These are phyloP conservation scores for Dimargaris cristalligena DNA, from an alignment of 192 early-diverging fungal species.

Conservation along the genomic window DNA sequence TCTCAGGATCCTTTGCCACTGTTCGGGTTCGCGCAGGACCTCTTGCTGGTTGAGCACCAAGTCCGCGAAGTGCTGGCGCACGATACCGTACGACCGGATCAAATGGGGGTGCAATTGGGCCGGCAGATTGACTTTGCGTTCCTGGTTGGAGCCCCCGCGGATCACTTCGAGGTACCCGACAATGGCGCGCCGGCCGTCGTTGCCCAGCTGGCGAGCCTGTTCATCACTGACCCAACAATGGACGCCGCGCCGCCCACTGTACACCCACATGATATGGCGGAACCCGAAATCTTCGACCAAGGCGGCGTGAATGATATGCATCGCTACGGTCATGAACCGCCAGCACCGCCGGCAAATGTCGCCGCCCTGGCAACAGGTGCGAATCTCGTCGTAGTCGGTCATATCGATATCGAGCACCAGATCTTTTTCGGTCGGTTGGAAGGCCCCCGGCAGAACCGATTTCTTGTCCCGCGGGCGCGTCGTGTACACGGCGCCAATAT, in stretches of 20 bases:
- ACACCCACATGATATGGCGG: constrained; percentile 84
- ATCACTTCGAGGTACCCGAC: constrained; percentile 68
- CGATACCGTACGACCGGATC: constrained; percentile 36
- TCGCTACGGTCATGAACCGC: constrained; percentile 83
- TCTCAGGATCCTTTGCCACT: constrained; percentile 60
- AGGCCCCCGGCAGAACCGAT: constrained; percentile 45
- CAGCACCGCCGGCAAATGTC: constrained; percentile 82
- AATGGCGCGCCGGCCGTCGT: constrained; percentile 64
- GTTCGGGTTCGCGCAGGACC: constrained; percentile 37
- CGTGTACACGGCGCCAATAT: constrained; percentile 93
- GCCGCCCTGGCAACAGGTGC: constrained; percentile 85
- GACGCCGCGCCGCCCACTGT: constrained; percentile 88
- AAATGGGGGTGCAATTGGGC: constrained; percentile 45
- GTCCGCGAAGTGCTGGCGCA: constrained; percentile 56
- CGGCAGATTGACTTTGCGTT: constrained; percentile 53
- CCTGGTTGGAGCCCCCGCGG: constrained; percentile 55
- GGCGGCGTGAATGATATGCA: constrained; percentile 67
- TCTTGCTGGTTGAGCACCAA: constrained; percentile 56
- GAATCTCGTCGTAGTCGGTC: constrained; percentile 96
- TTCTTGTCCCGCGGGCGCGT: constrained; percentile 69
- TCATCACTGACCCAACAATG: constrained; percentile 98
- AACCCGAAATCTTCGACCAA: constrained; percentile 91
- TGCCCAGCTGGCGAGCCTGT: constrained; percentile 56
- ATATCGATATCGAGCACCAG: constrained; percentile 99
- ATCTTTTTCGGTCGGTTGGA: constrained; percentile 69